Base-by-base conservation (phyloP, 1,139 yeast species). In the Kodamaea plutei region DNA sequence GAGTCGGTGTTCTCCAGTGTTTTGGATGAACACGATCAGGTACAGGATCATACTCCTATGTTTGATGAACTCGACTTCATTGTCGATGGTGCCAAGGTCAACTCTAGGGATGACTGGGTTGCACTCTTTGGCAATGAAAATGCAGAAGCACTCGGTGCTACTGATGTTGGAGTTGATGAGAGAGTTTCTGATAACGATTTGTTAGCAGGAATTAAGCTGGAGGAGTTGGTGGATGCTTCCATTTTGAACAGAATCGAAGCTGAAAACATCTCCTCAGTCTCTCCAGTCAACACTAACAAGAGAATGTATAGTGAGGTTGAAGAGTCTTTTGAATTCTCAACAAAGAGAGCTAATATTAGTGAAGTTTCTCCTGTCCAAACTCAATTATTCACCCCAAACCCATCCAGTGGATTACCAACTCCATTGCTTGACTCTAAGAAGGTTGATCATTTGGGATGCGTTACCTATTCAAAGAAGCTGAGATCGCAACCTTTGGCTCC, bases 401-500 rank as follows among this genome's bases (percentile, higher is more conserved):
- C 63, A 20, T 51, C 62, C 13, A 51, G 65, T n/a, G 44, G 60
- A 20, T 47, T 58, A 35, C 54, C 64, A 5, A 60, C 64, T 25
- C 69, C 65, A 18, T 44, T 40, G 29, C 44, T 43, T 33, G 47
- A 40, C 29, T 26, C 43, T 8, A 43, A 39, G 31, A 43, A 66
- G 42, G 60, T 64, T 36, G 87, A 80, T 51, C 76, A 72, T 41
- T 62, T 79, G 38, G 88, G 88, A 27, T 71, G 77, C 43, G 73
- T 76, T 29, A 56, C 79, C 34, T 79, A 79, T 58, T 71, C 78
- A 37, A 74, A 81, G 54, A 81, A 81, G 58, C 78, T 67, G 48
- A 71, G 77, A 37, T 48, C 64, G 25, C 81, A 56, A 36, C 67
- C 85, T 10, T 71, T 88, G 54, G 69, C 74, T 40, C 95, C 95